phyloP scores from a whole-genome alignment of 352 stramenopile species.

The Phytophthora sp. region DNA sequence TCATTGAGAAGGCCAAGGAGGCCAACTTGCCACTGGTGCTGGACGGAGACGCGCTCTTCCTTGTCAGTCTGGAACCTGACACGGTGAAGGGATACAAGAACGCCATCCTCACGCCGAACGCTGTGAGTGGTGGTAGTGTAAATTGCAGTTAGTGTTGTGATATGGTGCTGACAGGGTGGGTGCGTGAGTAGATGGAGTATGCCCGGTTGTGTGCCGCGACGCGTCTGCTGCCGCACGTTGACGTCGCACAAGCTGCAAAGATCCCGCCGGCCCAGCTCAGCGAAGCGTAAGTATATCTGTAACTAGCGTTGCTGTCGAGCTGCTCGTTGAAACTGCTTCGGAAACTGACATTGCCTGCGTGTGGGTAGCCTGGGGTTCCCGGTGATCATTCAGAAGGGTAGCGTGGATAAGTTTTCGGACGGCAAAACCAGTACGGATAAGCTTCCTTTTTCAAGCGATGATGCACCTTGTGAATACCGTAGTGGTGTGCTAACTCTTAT shows the following conservation, averaged over 20 bases:
- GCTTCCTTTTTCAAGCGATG: neutral
- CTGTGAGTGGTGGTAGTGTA: conserved; percentile 33
- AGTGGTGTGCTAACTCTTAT: conserved; percentile 3
- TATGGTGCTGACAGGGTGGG: conserved; percentile 6
- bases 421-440: conserved; percentile 55
- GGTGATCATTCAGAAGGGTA: conserved; percentile 88
- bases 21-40: conserved; percentile 90
- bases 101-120: conserved; percentile 96
- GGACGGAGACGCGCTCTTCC: conserved; percentile 95
- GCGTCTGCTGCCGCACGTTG: conserved; percentile 45
- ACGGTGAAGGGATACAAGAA: conserved; percentile 69
- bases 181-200: conserved; percentile 78
- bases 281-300: conserved; percentile 50
- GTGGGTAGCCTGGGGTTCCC: conserved; percentile 68
- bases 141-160: neutral
- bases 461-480: no score
- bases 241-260: conserved; percentile 53
- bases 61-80: conserved; percentile 81
- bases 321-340: no score
- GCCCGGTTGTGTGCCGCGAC: conserved; percentile 67
- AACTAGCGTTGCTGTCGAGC: no score
- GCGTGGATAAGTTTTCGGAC: conserved; percentile 82
- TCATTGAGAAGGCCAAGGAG: conserved; percentile 75
- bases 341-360: neutral
- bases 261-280: conserved; percentile 62